phyloP scores from a whole-genome alignment of 148 eudicot genomes.

The Amaranthus palmeri region DNA sequence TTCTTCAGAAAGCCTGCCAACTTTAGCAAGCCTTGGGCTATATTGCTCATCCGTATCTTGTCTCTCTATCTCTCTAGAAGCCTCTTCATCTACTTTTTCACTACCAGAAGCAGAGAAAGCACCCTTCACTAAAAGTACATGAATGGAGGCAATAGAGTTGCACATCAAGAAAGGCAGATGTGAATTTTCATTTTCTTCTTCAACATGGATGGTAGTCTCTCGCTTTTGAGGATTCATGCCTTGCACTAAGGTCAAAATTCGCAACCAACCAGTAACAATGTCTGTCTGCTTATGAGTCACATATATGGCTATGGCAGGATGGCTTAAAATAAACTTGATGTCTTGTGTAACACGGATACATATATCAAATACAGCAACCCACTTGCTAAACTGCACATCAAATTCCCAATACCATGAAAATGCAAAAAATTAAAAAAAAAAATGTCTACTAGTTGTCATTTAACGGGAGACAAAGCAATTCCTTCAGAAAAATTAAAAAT shows the following conservation, averaged over 20 bases:
- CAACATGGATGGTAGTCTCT: conserved; percentile 80
- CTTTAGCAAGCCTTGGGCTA: conserved; percentile 74
- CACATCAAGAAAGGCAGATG: conserved; percentile 75
- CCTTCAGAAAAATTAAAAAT: not conserved
- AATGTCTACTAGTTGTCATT: not conserved
- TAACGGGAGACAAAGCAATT: not conserved
- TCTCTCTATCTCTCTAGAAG: conserved; percentile 22
- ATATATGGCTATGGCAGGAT: conserved; percentile 62
- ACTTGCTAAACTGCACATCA: conserved; percentile 66
- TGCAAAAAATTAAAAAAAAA: not conserved
- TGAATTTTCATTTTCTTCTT: conserved; percentile 77
- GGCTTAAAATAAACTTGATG: conserved; percentile 88
- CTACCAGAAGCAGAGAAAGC: conserved; percentile 49
- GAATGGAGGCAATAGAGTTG: conserved; percentile 64
- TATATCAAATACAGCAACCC: conserved; percentile 65
- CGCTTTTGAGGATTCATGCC: conserved; percentile 88
- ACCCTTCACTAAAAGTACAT: conserved; percentile 65
- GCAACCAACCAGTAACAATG: conserved; percentile 64
- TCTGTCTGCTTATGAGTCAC: conserved; percentile 58
- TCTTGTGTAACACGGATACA: conserved; percentile 84
- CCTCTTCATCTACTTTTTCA: conserved; percentile 37
- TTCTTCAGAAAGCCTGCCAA: conserved; percentile 76
- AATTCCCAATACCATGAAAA: conserved; percentile 4
- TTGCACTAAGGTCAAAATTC: conserved; percentile 73
- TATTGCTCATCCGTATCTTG: conserved; percentile 50